phyloP scores from a whole-genome alignment of 345 rosid species.

The Moricandia moricandioides region DNA sequence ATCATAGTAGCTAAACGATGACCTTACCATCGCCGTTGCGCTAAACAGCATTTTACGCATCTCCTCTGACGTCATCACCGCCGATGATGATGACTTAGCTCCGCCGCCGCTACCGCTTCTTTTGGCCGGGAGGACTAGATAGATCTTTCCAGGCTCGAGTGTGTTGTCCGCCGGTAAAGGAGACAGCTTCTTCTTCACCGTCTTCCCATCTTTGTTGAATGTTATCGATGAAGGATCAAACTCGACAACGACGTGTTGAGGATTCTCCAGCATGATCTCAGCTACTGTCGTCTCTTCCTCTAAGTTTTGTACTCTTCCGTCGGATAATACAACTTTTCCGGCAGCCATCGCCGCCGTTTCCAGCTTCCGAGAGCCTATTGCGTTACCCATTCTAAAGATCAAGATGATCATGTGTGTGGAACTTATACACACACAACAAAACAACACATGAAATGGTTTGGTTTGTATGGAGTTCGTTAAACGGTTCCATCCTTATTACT shows the following conservation, averaged over 20 bases:
- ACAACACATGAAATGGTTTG: constrained; percentile 21
- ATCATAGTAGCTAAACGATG: constrained; percentile 35
- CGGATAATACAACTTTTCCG: constrained; percentile 59
- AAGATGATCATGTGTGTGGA: constrained; percentile 2
- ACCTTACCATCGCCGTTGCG: constrained; percentile 50
- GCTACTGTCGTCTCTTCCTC: constrained; percentile 55
- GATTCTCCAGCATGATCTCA: constrained; percentile 79
- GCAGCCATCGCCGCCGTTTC: constrained; percentile 16
- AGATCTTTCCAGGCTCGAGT: constrained; percentile 53
- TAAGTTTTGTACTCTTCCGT: constrained; percentile 58
- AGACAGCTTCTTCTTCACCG: constrained; percentile 40
- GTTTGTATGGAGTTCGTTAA: constrained; percentile 57
- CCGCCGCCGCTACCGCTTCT: constrained; percentile 28
- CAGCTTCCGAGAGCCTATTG: constrained; percentile 30
- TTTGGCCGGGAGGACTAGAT: constrained; percentile 62
- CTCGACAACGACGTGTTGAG: constrained; percentile 74
- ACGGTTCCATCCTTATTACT: constrained; percentile 59
- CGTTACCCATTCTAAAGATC: constrained; percentile 54
- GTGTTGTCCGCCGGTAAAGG: constrained; percentile 76
- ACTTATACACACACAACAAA: background rate
- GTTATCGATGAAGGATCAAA: constrained; percentile 40
- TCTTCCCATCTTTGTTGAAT: constrained; percentile 11
- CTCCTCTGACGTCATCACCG: constrained; percentile 45
- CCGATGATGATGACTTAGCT: constrained; percentile 21
- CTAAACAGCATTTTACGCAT: constrained; percentile 44